Base-by-base conservation (phyloP, 306 rosid species). In the Herpetospermum pedunculosum region DNA sequence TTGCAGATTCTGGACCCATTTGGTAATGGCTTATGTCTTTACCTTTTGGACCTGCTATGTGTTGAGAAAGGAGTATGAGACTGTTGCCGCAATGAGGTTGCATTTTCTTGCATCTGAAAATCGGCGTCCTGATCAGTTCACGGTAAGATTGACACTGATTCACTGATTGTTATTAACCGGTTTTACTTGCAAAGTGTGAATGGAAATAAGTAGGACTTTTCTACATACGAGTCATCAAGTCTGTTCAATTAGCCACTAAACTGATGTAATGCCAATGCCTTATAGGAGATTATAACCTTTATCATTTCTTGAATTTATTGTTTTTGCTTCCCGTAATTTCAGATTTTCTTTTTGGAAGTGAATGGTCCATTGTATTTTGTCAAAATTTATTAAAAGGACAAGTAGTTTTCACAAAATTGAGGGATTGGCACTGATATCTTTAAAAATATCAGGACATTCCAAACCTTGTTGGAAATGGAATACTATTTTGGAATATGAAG, bases 1-100 rank as follows among this genome's bases (percentile, higher is more conserved):
- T 82, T 84, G 82, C 92, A 94, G 99, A 85, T 94, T 94, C 80
- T 94, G 97, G 99, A 89, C 99, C 75, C 99, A 94, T 83, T 79
- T 91, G 84, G 88, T 87, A 73, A 94, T 94, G 97, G 97, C 97
- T 54, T 94, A 94, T 84, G 92, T 81, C 69, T 94, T 94, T 85
- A 91, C 99, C 71, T 85, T 89, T 74, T 94, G 97, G 96, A 87
- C 97, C 26, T 94, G 95, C 83, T 89, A 89, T 79, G 83, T 88
- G 70, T 83, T 94, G 82, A 89, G 82, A 78, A 86, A 78, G 83
- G 99, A 94, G 87, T 94, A 94, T 70, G 88, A 88, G 75, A 84
- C 70, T 23, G 84, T 91, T 81, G 95, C 99, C 30, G 64, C 87
- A 52, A 89, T 94, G 99, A 86, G 99, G 85, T 82, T 88, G 76